Evolutionary conservation across 202 grass and related monocot genomes (phyloP), one percentile per base, ranked within the genome.

Genomic region (Schoenoplectus tabernaemontani): DNA sequence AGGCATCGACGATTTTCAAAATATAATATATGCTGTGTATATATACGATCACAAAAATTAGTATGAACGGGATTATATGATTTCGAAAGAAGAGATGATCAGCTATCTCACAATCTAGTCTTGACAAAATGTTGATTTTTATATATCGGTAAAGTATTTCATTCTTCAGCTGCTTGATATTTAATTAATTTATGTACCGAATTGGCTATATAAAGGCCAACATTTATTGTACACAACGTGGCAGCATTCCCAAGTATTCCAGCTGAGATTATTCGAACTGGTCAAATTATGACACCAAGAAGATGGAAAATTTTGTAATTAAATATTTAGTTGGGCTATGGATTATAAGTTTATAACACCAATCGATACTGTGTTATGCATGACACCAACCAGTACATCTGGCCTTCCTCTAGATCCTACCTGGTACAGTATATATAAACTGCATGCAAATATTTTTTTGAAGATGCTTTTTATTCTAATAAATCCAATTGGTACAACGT

Each of bases 251-350:
- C 26, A 74, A 43, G 43, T 73, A 51, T 51, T 73, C 69, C 44
- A 73, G 69, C 69, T 51, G 42, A 70, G 66, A 70, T 51, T 73
- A 24, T 73, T 50, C 69, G 9, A 70, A 70, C 0, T 70, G 11
- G 28, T 28, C 28, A 28, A 28, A 46, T 73, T 4, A 6, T 51
- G 11, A 60, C 2, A 33, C 17, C 28, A 28, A 74, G 54, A 74
- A 34, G 7, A 74, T n/a, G 24, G 10, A 51, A 53, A 9, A 1
- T 74, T 9, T 74, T 54, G 46, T 46, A 53, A 53, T 53, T 17
- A 36, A 54, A 34, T 20, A 8, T 19, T 75, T 34, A 44, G 6
- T 56, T 34, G 50, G 71, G 71, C 9, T 28, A 56, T 30, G 15
- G 28, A 5, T 30, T 47, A 75, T 47, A 16, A 53, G 34, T 20